Evolutionary conservation across 2,329 filamentous ascomycete species (phyloP).

Genomic region (Aspergillus oerlinghausenensis): DNA sequence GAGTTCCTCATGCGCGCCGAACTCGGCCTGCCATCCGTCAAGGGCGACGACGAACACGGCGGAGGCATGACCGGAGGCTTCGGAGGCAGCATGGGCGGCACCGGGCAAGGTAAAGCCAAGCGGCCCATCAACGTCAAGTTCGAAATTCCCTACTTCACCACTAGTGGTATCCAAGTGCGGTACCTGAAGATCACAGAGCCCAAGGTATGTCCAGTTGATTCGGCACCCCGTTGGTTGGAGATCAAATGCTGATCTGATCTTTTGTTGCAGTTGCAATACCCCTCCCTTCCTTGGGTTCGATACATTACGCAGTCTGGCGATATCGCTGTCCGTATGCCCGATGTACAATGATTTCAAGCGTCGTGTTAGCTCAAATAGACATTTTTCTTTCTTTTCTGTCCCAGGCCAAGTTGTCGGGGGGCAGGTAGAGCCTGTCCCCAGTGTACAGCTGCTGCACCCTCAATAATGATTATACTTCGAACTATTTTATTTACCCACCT

Average conservation of each 20-base stretch:
- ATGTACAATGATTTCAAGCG: slow-evolving; percentile 61
- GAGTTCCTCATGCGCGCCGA: slow-evolving; percentile 99
- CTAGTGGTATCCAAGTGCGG: slow-evolving; percentile 94
- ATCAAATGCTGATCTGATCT: not conserved
- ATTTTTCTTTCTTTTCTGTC: not conserved
- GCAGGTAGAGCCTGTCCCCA: slow-evolving; percentile 1
- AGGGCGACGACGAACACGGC: slow-evolving; percentile 90
- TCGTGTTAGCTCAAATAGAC: slow-evolving; percentile 5
- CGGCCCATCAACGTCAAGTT: slow-evolving; percentile 98
- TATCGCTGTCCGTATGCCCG: slow-evolving; percentile 91
- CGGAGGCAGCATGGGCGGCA: slow-evolving; percentile 92
- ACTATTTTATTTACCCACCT: not conserved
- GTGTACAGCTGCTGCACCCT: not conserved
- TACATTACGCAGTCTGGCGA: slow-evolving; percentile 98
- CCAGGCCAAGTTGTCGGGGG: not conserved
- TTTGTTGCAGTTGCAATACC: slow-evolving; percentile 83
- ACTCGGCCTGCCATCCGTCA: slow-evolving; percentile 85
- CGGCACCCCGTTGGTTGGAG: not conserved
- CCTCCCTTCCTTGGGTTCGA: slow-evolving; percentile 92
- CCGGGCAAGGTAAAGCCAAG: slow-evolving; percentile 83
- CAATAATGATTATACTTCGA: not conserved
- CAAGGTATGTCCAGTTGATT: slow-evolving; percentile 61
- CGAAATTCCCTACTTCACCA: slow-evolving; percentile 99
- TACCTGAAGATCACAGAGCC: slow-evolving; percentile 99
- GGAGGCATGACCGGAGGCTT: slow-evolving; percentile 98